phyloP scores from a whole-genome alignment of 1,284 basidiomycete species.

The Boletellus sp. region DNA sequence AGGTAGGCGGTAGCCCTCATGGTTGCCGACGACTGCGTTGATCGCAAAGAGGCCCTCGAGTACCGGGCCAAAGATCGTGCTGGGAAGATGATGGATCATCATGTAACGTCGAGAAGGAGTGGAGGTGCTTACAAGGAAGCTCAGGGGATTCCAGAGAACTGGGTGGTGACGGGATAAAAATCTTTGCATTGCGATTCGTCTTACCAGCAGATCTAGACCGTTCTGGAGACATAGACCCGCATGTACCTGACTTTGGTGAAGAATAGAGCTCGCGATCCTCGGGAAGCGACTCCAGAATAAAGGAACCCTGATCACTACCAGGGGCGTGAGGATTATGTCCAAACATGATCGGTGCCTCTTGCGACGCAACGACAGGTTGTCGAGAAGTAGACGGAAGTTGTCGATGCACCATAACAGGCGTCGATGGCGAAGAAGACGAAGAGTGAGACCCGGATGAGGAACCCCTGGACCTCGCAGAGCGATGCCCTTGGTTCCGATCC shows the following conservation, averaged over 20 bases:
- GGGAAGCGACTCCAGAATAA: constrained; percentile 45
- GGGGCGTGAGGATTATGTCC: constrained; percentile 44
- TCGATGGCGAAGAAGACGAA: constrained; percentile 22
- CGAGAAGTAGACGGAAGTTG: constrained; percentile 18
- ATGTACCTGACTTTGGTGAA: constrained; percentile 10
- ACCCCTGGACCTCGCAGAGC: constrained; percentile 16
- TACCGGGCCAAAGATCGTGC: constrained; percentile 18
- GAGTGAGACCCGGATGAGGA: constrained; percentile 39
- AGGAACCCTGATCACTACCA: constrained; percentile 22
- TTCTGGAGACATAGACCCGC: not conserved
- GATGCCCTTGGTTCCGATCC: constrained; percentile 1
- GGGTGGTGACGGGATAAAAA: constrained; percentile 19
- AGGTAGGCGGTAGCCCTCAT: constrained; percentile 30
- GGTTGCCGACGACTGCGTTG: constrained; percentile 19
- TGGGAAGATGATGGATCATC: constrained; percentile 4
- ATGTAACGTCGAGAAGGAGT: not conserved
- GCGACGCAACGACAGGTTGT: constrained; percentile 33
- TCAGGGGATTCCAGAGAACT: constrained; percentile 9
- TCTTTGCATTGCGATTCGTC: constrained; percentile 17
- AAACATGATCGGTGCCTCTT: constrained; percentile 43
- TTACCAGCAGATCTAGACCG: constrained; percentile 14
- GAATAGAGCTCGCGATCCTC: constrained; percentile 44
- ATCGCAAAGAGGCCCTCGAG: constrained; percentile 25
- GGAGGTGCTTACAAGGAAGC: constrained; percentile 12
- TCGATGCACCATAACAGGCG: constrained; percentile 24